Evolutionary conservation across 371 early-diverging fungal species (phyloP), one percentile per base, ranked within the genome.

Genomic region (Sporodiniella umbellata): DNA sequence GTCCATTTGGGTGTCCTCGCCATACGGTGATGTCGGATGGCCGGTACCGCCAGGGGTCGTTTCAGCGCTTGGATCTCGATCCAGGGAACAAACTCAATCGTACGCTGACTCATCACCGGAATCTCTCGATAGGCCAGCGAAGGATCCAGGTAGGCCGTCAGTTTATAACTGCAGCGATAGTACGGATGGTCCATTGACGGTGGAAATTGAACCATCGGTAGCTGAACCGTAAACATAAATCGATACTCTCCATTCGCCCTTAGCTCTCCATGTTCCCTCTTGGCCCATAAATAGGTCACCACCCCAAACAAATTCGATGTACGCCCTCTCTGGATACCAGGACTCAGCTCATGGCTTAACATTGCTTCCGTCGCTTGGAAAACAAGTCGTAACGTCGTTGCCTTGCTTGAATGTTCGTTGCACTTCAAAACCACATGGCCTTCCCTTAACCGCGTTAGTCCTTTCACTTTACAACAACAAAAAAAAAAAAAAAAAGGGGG

Each of bases 131-230:
- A 50, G 5, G 40, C 40, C 11, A 40, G 14, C 3, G 42, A 40
- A 17, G 42, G 42, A 8, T 50, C 51, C 4, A 50, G 15, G 15
- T 37, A 50, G 12, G 54, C 54, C 3, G 33, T 18, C 15, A 54
- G 26, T 19, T 26, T 42, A 38, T 50, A 56, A 12, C 14, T 25
- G 19, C 51, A 50, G 17, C 26, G 26, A 11, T 59, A 59, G 8
- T 30, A n/a, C 1, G 17, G 11, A 3, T 59, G 50, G 2, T 49
- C 18, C 18, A 59, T 38, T 3, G 59, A 59, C 2, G 59, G 59
- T 4, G 59, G 59, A 19, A 54, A 59, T 30, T 53, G 59, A 8
- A 59, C 26, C 40, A 53, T 33, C 17, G 59, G 59, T 33, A 59
- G 33, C 22, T 59, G 59, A 49, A 59, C 18, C 12, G 45, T 59